phyloP scores from a whole-genome alignment of 768 basidiomycete species.

The Tephrocybe sp. region DNA sequence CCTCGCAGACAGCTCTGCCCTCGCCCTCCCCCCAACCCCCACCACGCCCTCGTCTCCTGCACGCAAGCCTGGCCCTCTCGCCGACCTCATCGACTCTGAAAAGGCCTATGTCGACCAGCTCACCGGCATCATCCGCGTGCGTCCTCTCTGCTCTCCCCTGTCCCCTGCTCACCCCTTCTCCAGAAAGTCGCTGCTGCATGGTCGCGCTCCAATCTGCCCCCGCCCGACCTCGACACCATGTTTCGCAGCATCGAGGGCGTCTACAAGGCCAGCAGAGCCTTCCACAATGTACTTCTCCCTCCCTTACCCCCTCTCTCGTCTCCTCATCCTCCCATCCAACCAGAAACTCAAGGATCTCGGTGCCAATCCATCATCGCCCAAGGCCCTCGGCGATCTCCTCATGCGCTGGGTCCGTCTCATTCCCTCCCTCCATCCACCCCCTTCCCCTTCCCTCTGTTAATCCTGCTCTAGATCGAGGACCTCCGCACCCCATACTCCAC shows the following conservation, averaged over 20 bases:
- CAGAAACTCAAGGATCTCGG: conserved; percentile 96
- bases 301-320: conserved; percentile 1
- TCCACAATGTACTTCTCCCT: conserved; percentile 58
- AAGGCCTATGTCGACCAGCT: conserved; percentile 89
- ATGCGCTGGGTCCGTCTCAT: conserved; percentile 87
- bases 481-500: conserved; percentile 82
- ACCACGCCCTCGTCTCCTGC: conserved; percentile 40
- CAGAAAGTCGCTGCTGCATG: conserved; percentile 98
- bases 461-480: conserved; percentile 76
- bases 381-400: conserved; percentile 90
- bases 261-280: conserved; percentile 85
- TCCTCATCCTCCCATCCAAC: conserved; percentile 15
- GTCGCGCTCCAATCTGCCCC: conserved; percentile 94
- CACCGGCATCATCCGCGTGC: conserved; percentile 81
- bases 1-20: conserved; percentile 6
- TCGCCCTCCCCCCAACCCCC: conserved; percentile 27
- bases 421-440: neutral
- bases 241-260: conserved; percentile 91
- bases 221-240: conserved; percentile 88
- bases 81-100: conserved; percentile 93
- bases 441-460: conserved; percentile 9
- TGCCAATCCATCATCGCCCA: conserved; percentile 87
- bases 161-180: conserved; percentile 11
- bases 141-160: conserved; percentile 7
- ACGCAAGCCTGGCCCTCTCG: conserved; percentile 72